A percentile compares a stretch with the other conserved stretches of the same genome.
Conservation (phyloP, 345 rosid species). For the Physaria fendleri region DNA sequence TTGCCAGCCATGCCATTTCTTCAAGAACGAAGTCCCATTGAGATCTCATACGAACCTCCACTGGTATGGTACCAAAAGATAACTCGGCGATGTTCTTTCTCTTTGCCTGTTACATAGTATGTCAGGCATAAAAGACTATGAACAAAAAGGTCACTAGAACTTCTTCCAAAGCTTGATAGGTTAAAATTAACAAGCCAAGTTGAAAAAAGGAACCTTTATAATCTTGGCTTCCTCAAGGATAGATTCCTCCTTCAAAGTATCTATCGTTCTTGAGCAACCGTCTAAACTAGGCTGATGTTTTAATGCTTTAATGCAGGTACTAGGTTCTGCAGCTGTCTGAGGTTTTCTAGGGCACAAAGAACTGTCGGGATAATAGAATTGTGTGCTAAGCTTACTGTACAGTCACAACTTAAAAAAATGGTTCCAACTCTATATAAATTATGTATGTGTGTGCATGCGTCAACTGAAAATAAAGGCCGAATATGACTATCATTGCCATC, state of each 20-base stretch:
- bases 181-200: conserved; percentile 9
- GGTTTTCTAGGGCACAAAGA: conserved; percentile 26
- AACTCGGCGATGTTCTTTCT: conserved; percentile 72
- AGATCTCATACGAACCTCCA: conserved; percentile 45
- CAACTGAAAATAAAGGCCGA: background rate
- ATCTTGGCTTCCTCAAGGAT: conserved; percentile 78
- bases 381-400: background rate
- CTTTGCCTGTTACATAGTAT: conserved; percentile 56
- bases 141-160: conserved; percentile 13
- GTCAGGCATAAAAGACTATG: conserved; percentile 23
- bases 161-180: conserved; percentile 9
- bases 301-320: conserved; percentile 26
- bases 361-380: background rate
- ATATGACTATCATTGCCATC: background rate
- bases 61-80: conserved; percentile 43
- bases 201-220: conserved; percentile 56
- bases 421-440: background rate
- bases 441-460: background rate
- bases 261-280: conserved; percentile 31
- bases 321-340: conserved; percentile 24
- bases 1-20: conserved; percentile 98
- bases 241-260: conserved; percentile 67
- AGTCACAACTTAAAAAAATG: background rate
- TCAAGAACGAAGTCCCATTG: conserved; percentile 98
- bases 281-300: conserved; percentile 38